These are phyloP conservation scores for Solanum hybrid DNA, from an alignment of 305 asterid species.

Conservation along the genomic window DNA sequence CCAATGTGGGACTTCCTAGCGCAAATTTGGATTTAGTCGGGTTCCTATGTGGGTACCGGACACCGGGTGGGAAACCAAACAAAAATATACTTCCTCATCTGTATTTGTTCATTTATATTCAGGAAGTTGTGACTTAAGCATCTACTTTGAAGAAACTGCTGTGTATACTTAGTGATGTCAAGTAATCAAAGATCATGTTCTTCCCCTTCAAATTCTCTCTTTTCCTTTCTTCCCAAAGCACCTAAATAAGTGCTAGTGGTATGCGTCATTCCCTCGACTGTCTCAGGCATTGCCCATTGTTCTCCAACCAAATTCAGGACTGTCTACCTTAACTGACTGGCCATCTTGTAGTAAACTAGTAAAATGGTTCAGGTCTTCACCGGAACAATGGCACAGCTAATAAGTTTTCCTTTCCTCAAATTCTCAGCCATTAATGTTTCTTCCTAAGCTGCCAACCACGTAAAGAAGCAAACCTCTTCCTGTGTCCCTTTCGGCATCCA, in stretches of 20 bases:
- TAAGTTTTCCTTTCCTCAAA: background rate
- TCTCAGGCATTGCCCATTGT: background rate
- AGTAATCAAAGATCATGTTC: background rate
- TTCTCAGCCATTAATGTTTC: background rate
- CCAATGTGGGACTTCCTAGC: background rate
- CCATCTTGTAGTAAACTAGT: background rate
- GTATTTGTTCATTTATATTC: background rate
- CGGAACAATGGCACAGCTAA: background rate
- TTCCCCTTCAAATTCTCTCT: background rate
- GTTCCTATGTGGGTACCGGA: background rate
- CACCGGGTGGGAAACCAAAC: background rate
- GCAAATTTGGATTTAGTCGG: background rate
- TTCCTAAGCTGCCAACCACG: background rate
- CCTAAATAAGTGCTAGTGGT: background rate
- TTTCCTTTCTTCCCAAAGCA: background rate
- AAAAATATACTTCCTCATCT: background rate
- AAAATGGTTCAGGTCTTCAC: background rate
- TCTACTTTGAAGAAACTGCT: background rate
- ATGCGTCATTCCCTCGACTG: background rate
- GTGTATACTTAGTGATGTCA: background rate
- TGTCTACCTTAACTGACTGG: background rate
- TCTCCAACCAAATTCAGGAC: background rate
- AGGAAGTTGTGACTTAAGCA: background rate
- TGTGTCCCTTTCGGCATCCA: background rate
- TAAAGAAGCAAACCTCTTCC: background rate